phyloP scores from a whole-genome alignment of 805 yeast genomes.

The Phaffomyces opuntiae region DNA sequence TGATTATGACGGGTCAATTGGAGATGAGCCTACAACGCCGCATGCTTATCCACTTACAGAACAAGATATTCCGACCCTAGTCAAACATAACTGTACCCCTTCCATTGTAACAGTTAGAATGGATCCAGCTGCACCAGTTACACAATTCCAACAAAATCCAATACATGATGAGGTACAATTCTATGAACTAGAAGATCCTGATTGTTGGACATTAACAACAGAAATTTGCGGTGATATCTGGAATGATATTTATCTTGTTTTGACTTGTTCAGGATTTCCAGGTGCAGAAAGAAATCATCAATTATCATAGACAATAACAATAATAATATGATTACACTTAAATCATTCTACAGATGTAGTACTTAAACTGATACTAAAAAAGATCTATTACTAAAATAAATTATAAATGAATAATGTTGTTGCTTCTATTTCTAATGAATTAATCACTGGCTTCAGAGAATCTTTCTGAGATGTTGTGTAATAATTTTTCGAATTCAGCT shows the following conservation, averaged over 20 bases:
- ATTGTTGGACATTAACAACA: slow-evolving; percentile 5
- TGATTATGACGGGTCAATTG: not conserved
- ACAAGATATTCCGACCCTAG: slow-evolving; percentile 2
- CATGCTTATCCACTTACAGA: slow-evolving; percentile 9
- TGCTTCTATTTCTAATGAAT: not conserved
- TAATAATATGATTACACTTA: not conserved
- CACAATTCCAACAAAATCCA: too few species aligned
- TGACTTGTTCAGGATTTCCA: slow-evolving; percentile 1
- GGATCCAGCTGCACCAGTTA: not conserved
- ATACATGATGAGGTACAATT: not conserved
- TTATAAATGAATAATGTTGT: not conserved
- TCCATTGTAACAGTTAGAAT: not conserved
- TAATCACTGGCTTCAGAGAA: slow-evolving; percentile 95
- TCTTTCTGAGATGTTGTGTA: slow-evolving; percentile 73
- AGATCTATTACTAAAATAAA: not conserved
- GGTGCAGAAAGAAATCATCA: not conserved
- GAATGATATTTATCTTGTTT: slow-evolving; percentile 2
- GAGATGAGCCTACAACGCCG: slow-evolving; percentile 1
- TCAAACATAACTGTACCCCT: not conserved
- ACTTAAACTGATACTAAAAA: not conserved
- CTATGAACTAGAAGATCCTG: slow-evolving; percentile 1
- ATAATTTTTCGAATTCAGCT: slow-evolving; percentile 70
- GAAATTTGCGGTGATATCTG: slow-evolving; percentile 4
- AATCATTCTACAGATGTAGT: not conserved
- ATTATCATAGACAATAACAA: not conserved